A percentile compares a stretch with the other conserved stretches of the same genome.
These are phyloP conservation scores for Hypoxylon intermedium DNA, from an alignment of 495 filamentous ascomycete species.

Conservation along the genomic window DNA sequence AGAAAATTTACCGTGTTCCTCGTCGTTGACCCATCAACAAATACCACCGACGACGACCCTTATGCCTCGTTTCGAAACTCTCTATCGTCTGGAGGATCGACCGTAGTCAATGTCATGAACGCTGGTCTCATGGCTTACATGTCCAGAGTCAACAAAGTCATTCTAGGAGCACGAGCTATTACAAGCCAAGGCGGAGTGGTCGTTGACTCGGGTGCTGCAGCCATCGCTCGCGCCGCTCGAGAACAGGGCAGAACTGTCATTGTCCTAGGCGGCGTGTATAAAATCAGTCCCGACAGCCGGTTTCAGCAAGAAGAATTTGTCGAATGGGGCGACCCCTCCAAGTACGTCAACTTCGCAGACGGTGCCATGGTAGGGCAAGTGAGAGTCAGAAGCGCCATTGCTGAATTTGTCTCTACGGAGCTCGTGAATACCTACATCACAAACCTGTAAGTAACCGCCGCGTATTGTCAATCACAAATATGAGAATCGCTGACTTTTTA, in stretches of 20 bases:
- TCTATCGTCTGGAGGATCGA: slow-evolving; percentile 76
- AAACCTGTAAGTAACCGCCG: slow-evolving; percentile 73
- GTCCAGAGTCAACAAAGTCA: slow-evolving; percentile 92
- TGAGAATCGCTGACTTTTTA: slow-evolving; percentile 40
- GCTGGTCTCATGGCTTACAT: slow-evolving; percentile 88
- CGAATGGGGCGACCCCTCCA: slow-evolving; percentile 80
- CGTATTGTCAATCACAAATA: not conserved
- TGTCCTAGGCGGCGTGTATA: slow-evolving; percentile 84
- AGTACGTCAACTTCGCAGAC: slow-evolving; percentile 75
- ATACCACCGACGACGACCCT: slow-evolving; percentile 42
- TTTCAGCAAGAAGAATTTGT: slow-evolving; percentile 78
- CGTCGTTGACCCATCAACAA: slow-evolving; percentile 67
- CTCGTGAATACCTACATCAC: slow-evolving; percentile 89
- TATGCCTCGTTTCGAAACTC: slow-evolving; percentile 72
- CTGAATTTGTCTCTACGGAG: slow-evolving; percentile 82
- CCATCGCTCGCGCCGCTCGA: slow-evolving; percentile 82
- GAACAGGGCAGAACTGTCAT: slow-evolving; percentile 82
- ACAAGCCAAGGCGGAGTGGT: slow-evolving; percentile 85
- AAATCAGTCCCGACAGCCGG: slow-evolving; percentile 86
- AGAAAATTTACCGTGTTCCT: slow-evolving; percentile 88
- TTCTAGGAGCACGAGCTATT: slow-evolving; percentile 83
- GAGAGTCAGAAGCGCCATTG: slow-evolving; percentile 79
- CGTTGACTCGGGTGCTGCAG: slow-evolving; percentile 76
- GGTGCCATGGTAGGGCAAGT: slow-evolving; percentile 76
- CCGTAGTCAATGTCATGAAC: slow-evolving; percentile 81